phyloP scores from a whole-genome alignment of 495 filamentous ascomycete genomes.

The Friedmanniomyces endolithicus region DNA sequence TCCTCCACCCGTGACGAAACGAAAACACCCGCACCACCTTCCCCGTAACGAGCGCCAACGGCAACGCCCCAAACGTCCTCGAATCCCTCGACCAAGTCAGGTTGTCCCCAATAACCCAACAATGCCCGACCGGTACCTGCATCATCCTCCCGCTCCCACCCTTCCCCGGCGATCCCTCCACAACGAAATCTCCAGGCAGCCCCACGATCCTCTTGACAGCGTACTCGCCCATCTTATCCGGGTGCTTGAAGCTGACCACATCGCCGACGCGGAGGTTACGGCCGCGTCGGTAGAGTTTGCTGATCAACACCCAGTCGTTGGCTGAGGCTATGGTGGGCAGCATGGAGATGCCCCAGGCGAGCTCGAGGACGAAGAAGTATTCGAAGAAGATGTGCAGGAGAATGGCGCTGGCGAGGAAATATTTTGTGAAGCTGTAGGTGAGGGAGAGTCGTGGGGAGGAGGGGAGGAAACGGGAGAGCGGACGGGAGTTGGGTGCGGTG shows the following conservation, averaged over 20 bases:
- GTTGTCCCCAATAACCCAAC: conserved; percentile 82
- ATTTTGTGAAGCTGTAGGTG: not conserved
- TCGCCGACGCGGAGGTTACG: conserved; percentile 66
- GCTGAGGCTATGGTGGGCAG: conserved; percentile 23
- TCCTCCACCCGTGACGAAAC: not conserved
- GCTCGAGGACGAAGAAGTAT: conserved; percentile 20
- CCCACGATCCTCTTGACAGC: conserved; percentile 76
- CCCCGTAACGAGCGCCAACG: conserved; percentile 69
- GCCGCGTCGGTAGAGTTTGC: conserved; percentile 51
- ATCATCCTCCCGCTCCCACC: conserved; percentile 50
- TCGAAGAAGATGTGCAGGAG: conserved; percentile 16
- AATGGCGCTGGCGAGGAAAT: conserved; percentile 5
- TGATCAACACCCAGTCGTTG: conserved; percentile 32
- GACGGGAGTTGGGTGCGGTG: too few species aligned
- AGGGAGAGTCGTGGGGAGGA: not conserved
- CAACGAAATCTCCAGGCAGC: conserved; percentile 81
- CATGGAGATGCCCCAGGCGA: conserved; percentile 25
- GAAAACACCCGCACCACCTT: conserved; percentile 48
- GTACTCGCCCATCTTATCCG: conserved; percentile 34
- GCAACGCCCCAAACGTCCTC: conserved; percentile 70
- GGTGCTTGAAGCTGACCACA: conserved; percentile 64
- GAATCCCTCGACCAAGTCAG: conserved; percentile 72
- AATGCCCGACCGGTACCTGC: conserved; percentile 80
- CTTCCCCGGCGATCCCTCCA: conserved; percentile 47
- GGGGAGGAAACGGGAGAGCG: not conserved